Base-by-base conservation (phyloP, 495 filamentous ascomycete species). In the Xylaria flabelliformis region DNA sequence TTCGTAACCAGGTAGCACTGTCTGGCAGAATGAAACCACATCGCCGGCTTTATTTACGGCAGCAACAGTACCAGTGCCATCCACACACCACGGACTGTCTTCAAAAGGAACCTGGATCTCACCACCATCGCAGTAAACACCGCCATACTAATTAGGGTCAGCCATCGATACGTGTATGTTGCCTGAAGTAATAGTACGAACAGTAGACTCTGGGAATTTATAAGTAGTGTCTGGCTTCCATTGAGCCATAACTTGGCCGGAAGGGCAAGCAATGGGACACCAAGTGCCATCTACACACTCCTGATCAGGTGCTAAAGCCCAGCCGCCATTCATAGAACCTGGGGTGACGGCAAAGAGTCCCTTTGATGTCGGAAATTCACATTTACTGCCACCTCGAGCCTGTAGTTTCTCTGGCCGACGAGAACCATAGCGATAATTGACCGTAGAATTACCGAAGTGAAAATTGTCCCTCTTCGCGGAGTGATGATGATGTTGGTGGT, bases 1-100 rank as follows among this genome's bases (percentile, higher is more conserved):
- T 82, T 96, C 93, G 77, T 94, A 93, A n/a, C 93, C 93, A 15
- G 93, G 93, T 65, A 94, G 80, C 48, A 94, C 92, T 3, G 93
- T 96, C 77, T 96, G 93, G 77, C 93, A 96, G 79, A 94, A 92
- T 4, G 93, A 87, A 19, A 94, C 89, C 21, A 84, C 69, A 62
- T 85, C 82, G 32, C 86, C 83, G 62, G 85, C 86, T 75, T 90
- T 91, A 80, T 94, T 95, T 62, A 88, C 84, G 44, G 85, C 88
- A 55, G 82, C 80, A 39, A 95, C 85, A 4, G 88, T 72, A 63
- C 91, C 92, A 15, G 89, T 90, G 41, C 92, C 92, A 67, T 90
- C 88, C 69, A 90, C 87, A 77, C 93, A 96, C 83, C 93, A 93
- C 4, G 88, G 87, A 73, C 87, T 84, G 64, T 88, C 78, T 8